Conservation (phyloP, 2,329 filamentous ascomycete species). For the Aspergillus aculeatus region DNA sequence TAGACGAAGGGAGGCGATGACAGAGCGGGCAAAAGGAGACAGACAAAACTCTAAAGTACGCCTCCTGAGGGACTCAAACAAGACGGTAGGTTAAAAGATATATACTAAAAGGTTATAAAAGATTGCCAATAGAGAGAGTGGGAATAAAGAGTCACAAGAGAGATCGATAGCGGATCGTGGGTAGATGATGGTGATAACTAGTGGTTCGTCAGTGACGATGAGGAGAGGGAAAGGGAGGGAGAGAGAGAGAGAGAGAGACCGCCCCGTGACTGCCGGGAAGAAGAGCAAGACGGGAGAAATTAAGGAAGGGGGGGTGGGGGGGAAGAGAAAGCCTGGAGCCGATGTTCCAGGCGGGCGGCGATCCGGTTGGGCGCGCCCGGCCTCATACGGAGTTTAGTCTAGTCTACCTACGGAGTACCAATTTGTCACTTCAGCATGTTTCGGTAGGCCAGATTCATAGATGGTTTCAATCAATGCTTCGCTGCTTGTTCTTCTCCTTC, state of each 20-base stretch:
- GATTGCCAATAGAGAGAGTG: not conserved
- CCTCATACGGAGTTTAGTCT: not conserved
- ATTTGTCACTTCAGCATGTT: not conserved
- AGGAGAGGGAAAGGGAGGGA: conserved; percentile 10
- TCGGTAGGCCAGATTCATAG: not conserved
- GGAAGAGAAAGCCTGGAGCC: not conserved
- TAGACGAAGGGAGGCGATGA: not conserved
- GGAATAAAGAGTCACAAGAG: not conserved
- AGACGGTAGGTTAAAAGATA: not conserved
- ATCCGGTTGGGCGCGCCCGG: conserved; percentile 11
- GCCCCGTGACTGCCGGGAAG: not conserved
- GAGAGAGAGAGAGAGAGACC: not conserved
- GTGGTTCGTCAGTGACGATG: not conserved
- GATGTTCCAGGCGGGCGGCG: conserved; percentile 10
- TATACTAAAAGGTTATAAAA: not conserved
- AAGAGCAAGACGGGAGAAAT: not conserved
- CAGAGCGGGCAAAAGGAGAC: not conserved
- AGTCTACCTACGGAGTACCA: not conserved
- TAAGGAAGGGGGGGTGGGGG: not conserved
- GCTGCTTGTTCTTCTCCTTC: not conserved
- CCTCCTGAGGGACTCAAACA: not conserved
- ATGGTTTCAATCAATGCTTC: not conserved
- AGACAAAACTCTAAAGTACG: not conserved
- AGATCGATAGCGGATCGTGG: not conserved
- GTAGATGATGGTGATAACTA: not conserved